Percentiles rank a stretch among this genome's conserved stretches.
Conservation (phyloP, 1,284 basidiomycete species). For the Meripilus lineatus region DNA sequence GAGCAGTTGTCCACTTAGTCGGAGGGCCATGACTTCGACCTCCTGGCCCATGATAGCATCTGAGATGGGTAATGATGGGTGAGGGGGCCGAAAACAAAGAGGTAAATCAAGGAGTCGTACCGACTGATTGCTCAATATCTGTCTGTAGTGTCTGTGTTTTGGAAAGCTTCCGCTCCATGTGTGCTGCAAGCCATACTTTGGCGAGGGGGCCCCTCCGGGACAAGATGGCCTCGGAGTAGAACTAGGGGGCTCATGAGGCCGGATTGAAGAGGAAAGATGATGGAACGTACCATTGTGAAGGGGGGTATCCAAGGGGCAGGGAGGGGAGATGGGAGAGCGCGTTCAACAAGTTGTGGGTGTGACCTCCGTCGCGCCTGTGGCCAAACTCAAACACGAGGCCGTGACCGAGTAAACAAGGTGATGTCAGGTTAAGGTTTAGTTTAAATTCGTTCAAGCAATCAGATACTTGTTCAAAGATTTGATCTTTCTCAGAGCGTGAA, state of each 20-base stretch:
- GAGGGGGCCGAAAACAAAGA: background rate
- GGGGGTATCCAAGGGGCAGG: conserved; percentile 4
- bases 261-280: conserved; percentile 23
- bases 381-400: background rate
- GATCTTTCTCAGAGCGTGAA: background rate
- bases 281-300: background rate
- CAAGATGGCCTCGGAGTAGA: conserved; percentile 90
- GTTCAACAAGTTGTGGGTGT: conserved; percentile 11
- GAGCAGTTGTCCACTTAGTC: conserved; percentile 91
- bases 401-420: background rate
- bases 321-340: too few relatives aligned
- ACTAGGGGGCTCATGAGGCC: conserved; percentile 39
- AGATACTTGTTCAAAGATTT: too few relatives aligned
- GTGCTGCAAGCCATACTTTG: conserved; percentile 97
- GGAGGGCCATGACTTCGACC: conserved; percentile 86
- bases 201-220: conserved; percentile 92
- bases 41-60: conserved; percentile 90
- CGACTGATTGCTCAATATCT: conserved; percentile 90
- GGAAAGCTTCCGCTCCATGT: conserved; percentile 97
- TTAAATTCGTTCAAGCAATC: background rate
- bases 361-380: conserved; percentile 2
- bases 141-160: conserved; percentile 93
- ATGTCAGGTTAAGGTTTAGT: background rate
- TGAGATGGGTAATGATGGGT: conserved; percentile 31
- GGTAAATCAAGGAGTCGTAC: conserved; percentile 33